Percentiles rank a stretch among this genome's conserved stretches.
Evolutionary conservation across 2,329 filamentous ascomycete species (phyloP).

Genomic region (Aspergillus sp.): DNA sequence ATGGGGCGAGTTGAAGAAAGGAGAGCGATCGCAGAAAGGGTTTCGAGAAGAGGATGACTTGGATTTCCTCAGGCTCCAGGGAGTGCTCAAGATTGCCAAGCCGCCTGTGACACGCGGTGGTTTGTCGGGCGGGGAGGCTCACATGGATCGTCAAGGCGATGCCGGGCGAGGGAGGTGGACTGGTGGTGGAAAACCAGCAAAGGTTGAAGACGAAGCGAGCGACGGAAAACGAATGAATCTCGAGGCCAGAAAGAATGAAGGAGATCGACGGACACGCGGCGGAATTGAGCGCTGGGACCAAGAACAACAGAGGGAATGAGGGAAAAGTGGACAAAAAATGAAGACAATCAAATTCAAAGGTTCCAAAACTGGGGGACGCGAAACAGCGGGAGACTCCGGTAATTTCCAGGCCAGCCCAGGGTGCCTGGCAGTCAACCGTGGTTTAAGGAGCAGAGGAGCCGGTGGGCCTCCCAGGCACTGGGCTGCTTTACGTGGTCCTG

Average conservation of each 20-base stretch:
- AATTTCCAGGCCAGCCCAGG: constrained; percentile 1
- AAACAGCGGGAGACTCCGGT: constrained; percentile 3
- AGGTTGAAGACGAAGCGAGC: not conserved
- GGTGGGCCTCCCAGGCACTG: not conserved
- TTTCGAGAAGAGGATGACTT: not conserved
- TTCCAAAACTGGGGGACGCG: not conserved
- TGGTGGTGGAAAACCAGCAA: constrained; percentile 4
- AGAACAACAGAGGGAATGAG: not conserved
- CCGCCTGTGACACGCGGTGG: constrained; percentile 21
- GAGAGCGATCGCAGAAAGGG: not conserved
- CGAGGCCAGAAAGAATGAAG: constrained; percentile 4
- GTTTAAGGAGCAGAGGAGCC: constrained; percentile 2
- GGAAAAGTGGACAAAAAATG: not conserved
- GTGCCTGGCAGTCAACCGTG: not conserved
- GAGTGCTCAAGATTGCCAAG: constrained; percentile 15
- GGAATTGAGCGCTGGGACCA: constrained; percentile 3
- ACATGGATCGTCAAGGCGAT: constrained; percentile 18
- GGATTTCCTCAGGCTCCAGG: constrained; percentile 2
- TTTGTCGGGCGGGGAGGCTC: constrained; percentile 20
- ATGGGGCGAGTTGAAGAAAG: not conserved
- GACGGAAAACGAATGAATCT: constrained; percentile 7
- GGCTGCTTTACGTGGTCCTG: not conserved
- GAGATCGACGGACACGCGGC: not conserved
- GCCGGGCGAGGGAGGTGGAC: constrained; percentile 19
- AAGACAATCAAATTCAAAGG: not conserved